These are phyloP conservation scores for Leccinum huronense DNA, from an alignment of 1,284 basidiomycete genomes.

Conservation along the genomic window DNA sequence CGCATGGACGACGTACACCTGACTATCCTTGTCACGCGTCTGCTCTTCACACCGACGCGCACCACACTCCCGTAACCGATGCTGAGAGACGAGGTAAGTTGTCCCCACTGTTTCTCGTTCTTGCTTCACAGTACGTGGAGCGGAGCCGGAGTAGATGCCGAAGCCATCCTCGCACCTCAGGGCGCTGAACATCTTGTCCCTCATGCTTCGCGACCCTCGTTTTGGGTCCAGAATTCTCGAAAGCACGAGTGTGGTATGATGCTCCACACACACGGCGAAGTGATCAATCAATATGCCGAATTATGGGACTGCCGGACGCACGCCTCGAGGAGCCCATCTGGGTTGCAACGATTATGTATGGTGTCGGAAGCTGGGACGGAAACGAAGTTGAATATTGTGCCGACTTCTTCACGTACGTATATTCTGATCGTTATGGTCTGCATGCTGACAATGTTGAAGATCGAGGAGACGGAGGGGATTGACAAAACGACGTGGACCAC, in stretches of 20 bases:
- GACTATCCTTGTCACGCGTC: conserved; percentile 30
- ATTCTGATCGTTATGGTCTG: not conserved
- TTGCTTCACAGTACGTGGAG: conserved; percentile 3
- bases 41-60: conserved; percentile 29
- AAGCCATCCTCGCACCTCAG: conserved; percentile 31
- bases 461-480: too few relatives aligned
- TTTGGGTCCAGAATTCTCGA: conserved; percentile 28
- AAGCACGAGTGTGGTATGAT: conserved; percentile 33
- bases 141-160: conserved; percentile 24
- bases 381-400: conserved; percentile 28
- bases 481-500: too few relatives aligned
- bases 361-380: conserved; percentile 35
- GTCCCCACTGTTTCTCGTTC: not conserved
- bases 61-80: conserved; percentile 31
- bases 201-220: conserved; percentile 40
- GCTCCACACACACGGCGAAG: conserved; percentile 33
- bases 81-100: conserved; percentile 22
- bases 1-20: conserved; percentile 45
- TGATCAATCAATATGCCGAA: conserved; percentile 32
- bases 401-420: conserved; percentile 35
- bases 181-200: conserved; percentile 40
- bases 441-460: too few relatives aligned
- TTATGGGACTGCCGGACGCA: conserved; percentile 32
- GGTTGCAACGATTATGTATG: conserved; percentile 34
- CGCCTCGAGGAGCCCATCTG: conserved; percentile 35